These are phyloP conservation scores for Copromyces sp. DNA, from an alignment of 495 filamentous ascomycete genomes.

Conservation along the genomic window DNA sequence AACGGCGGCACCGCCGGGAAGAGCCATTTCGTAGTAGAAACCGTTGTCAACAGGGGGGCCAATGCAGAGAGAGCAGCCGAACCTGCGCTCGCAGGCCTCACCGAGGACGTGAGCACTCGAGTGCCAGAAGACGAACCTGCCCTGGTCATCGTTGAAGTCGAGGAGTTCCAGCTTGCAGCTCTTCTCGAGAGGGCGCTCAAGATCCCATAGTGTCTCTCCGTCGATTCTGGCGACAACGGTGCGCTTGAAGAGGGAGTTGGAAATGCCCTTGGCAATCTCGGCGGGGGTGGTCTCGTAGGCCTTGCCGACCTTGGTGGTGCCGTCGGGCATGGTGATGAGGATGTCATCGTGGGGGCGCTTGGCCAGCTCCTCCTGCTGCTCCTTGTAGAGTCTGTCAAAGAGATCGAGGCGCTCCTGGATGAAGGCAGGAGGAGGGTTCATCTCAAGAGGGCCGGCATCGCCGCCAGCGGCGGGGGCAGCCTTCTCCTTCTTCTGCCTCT, in stretches of 20 bases:
- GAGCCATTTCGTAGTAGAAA: slow-evolving; percentile 97
- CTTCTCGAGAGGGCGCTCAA: slow-evolving; percentile 77
- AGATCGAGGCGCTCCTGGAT: slow-evolving; percentile 72
- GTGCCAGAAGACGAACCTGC: slow-evolving; percentile 59
- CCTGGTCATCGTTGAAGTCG: slow-evolving; percentile 75
- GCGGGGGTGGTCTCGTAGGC: slow-evolving; percentile 65
- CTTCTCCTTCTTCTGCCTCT: slow-evolving; percentile 29
- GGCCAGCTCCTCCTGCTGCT: slow-evolving; percentile 63
- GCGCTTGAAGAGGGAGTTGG: slow-evolving; percentile 60
- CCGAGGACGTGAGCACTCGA: slow-evolving; percentile 89
- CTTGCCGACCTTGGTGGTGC: slow-evolving; percentile 49
- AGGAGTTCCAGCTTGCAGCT: slow-evolving; percentile 70
- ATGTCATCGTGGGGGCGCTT: slow-evolving; percentile 56
- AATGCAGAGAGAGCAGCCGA: slow-evolving; percentile 82
- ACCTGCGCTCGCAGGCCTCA: slow-evolving; percentile 81
- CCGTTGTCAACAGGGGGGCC: slow-evolving; percentile 79
- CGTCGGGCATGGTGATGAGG: slow-evolving; percentile 54
- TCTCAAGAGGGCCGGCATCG: slow-evolving; percentile 38
- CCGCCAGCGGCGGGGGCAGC: slow-evolving; percentile 30
- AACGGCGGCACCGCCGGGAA: slow-evolving; percentile 66
- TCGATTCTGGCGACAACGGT: slow-evolving; percentile 78
- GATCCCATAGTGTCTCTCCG: slow-evolving; percentile 68
- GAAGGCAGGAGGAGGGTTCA: slow-evolving; percentile 64
- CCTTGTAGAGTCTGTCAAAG: slow-evolving; percentile 79
- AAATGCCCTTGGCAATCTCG: slow-evolving; percentile 54